phyloP scores from a whole-genome alignment of 2,329 filamentous ascomycete species.

The Rhynchosporium agropyri region DNA sequence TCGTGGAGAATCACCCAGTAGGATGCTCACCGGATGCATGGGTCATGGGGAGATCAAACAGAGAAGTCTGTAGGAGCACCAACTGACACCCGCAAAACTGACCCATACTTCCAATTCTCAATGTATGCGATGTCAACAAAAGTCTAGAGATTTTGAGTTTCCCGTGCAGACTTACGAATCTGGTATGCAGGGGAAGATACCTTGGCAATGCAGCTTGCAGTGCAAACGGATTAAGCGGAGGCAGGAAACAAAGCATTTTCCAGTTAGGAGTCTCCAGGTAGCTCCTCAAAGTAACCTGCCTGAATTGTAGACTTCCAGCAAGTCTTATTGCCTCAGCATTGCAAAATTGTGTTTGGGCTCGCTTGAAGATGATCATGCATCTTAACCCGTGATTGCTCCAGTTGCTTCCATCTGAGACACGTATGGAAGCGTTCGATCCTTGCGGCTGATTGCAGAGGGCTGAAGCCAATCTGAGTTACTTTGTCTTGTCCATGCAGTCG shows the following conservation, averaged over 20 bases:
- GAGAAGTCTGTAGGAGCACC: not conserved
- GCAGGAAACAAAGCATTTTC: not conserved
- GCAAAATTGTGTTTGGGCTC: too few species aligned
- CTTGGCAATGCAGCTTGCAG: not conserved
- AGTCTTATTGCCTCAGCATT: too few species aligned
- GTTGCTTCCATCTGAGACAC: not conserved
- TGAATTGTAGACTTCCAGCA: not conserved
- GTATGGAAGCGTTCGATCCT: not conserved
- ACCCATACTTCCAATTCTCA: not conserved
- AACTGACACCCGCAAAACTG: not conserved
- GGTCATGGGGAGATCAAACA: not conserved
- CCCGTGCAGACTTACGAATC: not conserved
- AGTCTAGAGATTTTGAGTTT: not conserved
- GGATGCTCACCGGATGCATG: not conserved
- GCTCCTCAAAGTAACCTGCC: not conserved
- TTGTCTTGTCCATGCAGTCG: not conserved
- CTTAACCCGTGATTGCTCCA: not conserved
- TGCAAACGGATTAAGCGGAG: constrained; percentile 5
- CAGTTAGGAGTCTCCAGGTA: too few species aligned
- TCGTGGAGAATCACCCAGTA: not conserved
- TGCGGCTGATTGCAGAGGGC: not conserved
- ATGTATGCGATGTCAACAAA: not conserved
- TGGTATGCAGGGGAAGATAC: not conserved
- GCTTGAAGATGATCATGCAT: not conserved
- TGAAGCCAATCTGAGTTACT: not conserved